Base-by-base conservation (phyloP, 2,329 filamentous ascomycete genomes). In the Xylariaceae sp. region DNA sequence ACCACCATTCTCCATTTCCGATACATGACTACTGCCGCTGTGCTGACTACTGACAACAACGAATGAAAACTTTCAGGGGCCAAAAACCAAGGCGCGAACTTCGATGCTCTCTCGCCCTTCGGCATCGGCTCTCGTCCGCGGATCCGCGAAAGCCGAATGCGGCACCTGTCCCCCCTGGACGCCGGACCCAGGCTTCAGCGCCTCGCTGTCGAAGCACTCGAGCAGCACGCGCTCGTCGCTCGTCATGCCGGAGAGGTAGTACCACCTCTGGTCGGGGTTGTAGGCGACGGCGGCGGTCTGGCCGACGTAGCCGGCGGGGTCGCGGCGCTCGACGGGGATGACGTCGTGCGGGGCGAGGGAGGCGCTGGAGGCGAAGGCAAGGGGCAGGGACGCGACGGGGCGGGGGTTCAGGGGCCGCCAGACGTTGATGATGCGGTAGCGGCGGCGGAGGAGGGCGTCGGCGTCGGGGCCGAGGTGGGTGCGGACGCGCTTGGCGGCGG, bases 341-440 rank as follows among this genome's bases (percentile, higher is more conserved):
- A 93, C 68, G 50, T 90, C 85, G 0, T 70, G 67, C 38, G 85
- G 74, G 1, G 64, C 56, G 1, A 86, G 75, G 0, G 74, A 75
- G 2, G 76, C 67, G 59, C 81, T 83, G 37, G 84, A 83, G 1
- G 85, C 78, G 26, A 88, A 80, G 0, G 80, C 83, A 1, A 89
- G 70, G 1, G 86, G 86, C 52, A 74, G 78, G 34, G 85, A 75
- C 43, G 81, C 78, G 6, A 87, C 74, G 2, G 83, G 78, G 28
- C 69, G 67, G 51, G 64, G 62, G 63, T 74, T 78, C 8, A 79
- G 65, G 13, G 82, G 81, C 0, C 86, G 75, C 89, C 89, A 95
- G 36, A 95, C 83, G 52, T 95, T 95, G 62, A 95, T 79, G 56
- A 95, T 87, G 45, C 89, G 78, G 63, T 88, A 89, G 2, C 89